phyloP scores from a whole-genome alignment of 2,329 filamentous ascomycete species.

The Harringtonia lauricola region DNA sequence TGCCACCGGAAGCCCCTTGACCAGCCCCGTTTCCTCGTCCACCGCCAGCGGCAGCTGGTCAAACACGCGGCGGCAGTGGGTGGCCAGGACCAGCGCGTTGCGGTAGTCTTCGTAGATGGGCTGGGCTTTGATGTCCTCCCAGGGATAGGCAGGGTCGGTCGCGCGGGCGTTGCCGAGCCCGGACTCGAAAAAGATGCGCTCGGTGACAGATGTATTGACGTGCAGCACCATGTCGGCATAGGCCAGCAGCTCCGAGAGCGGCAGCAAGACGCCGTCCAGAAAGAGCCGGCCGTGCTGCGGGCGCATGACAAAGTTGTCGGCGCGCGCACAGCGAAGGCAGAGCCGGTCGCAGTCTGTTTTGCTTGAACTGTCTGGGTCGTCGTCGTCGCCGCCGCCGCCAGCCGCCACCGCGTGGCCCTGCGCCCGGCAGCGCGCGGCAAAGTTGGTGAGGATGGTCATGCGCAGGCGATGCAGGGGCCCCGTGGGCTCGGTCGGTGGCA shows the following conservation, averaged over 20 bases:
- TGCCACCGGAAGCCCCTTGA: neutral
- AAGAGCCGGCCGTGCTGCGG: conserved; percentile 9
- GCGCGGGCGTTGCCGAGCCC: neutral
- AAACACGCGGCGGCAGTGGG: conserved; percentile 3
- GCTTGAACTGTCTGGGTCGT: neutral
- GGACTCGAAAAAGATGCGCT: conserved; percentile 6
- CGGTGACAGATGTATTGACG: conserved; percentile 6
- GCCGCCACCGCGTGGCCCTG: neutral
- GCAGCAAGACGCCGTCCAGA: conserved; percentile 9
- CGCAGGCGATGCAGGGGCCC: conserved; percentile 5
- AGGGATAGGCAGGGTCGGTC: neutral
- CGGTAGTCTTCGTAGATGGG: conserved; percentile 10
- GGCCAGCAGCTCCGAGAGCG: conserved; percentile 1
- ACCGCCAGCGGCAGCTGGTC: neutral
- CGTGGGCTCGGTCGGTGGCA: conserved; percentile 7
- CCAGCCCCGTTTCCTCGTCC: conserved; percentile 4
- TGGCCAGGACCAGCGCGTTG: conserved; percentile 3
- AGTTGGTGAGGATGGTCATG: conserved; percentile 9
- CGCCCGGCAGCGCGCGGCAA: conserved; percentile 5
- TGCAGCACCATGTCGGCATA: conserved; percentile 7
- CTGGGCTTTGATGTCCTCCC: conserved; percentile 3
- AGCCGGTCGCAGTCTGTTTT: neutral
- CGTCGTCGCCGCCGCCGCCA: neutral
- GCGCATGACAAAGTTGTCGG: conserved; percentile 8
- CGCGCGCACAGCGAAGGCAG: neutral